Evolutionary conservation across 306 rosid genomes (phyloP).

Genomic region (Vigna radiata): DNA sequence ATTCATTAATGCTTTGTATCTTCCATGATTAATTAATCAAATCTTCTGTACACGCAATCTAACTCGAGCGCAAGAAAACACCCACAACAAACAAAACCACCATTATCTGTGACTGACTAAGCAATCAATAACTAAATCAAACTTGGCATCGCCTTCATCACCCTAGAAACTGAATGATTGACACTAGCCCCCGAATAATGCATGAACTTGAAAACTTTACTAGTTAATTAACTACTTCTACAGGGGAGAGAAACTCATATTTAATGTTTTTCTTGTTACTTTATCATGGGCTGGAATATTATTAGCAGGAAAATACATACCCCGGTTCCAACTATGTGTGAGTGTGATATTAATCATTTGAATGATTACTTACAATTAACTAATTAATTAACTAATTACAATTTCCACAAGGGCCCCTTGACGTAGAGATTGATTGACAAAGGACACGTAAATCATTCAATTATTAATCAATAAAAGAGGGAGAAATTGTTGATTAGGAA

Average conservation of each 20-base stretch:
- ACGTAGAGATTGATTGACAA: constrained; percentile 15
- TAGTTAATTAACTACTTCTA: constrained; percentile 30
- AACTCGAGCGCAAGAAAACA: constrained; percentile 49
- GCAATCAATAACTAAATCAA: constrained; percentile 18
- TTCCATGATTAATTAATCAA: constrained; percentile 46
- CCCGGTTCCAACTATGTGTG: constrained; percentile 10
- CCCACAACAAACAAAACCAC: constrained; percentile 43
- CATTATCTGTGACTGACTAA: constrained; percentile 33
- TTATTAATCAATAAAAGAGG: constrained; percentile 28
- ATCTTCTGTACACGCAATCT: constrained; percentile 42
- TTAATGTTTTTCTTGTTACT: not conserved
- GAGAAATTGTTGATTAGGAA: constrained; percentile 25
- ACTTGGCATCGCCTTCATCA: constrained; percentile 9
- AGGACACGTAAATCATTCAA: constrained; percentile 8
- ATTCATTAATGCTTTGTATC: constrained; percentile 39
- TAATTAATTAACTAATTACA: constrained; percentile 11
- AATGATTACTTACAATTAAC: constrained; percentile 19
- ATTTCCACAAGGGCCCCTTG: constrained; percentile 18
- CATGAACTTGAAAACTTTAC: constrained; percentile 31
- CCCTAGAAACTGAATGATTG: constrained; percentile 35
- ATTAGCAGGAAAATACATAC: not conserved
- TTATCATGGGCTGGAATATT: constrained; percentile 23
- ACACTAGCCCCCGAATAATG: constrained; percentile 34
- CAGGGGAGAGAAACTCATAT: not conserved
- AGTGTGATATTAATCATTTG: constrained; percentile 2